Evolutionary conservation across 805 yeast species (phyloP).

Genomic region (Kazachstania kunashirensis): DNA sequence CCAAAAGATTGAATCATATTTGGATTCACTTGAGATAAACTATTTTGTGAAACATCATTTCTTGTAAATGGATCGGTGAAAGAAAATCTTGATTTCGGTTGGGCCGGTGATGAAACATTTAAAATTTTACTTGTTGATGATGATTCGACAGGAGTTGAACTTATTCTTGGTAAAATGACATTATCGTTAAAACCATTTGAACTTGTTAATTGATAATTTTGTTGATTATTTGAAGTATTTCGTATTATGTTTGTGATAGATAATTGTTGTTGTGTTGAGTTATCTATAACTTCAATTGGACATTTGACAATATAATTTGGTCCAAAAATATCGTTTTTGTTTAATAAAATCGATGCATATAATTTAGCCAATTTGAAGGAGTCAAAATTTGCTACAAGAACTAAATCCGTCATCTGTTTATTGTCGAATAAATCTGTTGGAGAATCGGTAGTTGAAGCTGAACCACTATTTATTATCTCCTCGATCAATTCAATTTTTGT

Average conservation of each 20-base stretch:
- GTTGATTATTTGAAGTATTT: slow-evolving; percentile 5
- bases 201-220: slow-evolving; percentile 5
- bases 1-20: slow-evolving; percentile 1
- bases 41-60: slow-evolving; percentile 12
- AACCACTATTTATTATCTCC: background rate
- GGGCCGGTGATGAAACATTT: slow-evolving; percentile 4
- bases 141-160: slow-evolving; percentile 4
- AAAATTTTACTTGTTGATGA: too few relatives aligned
- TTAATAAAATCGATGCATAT: slow-evolving; percentile 31
- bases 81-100: slow-evolving; percentile 40
- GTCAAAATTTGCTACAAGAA: slow-evolving; percentile 32
- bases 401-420: background rate
- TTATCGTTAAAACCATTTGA: background rate
- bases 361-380: slow-evolving; percentile 36
- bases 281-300: slow-evolving; percentile 32
- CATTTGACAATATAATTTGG: slow-evolving; percentile 33
- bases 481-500: slow-evolving; percentile 35
- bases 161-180: slow-evolving; percentile 1
- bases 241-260: slow-evolving; percentile 7
- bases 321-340: slow-evolving; percentile 36
- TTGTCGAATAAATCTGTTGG: background rate
- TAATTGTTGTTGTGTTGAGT: slow-evolving; percentile 15
- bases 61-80: slow-evolving; percentile 52
- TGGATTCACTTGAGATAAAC: background rate
- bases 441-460: background rate